Evolutionary conservation across 2,329 filamentous ascomycete genomes (phyloP).

Genomic region (Trichoderma lentiforme): DNA sequence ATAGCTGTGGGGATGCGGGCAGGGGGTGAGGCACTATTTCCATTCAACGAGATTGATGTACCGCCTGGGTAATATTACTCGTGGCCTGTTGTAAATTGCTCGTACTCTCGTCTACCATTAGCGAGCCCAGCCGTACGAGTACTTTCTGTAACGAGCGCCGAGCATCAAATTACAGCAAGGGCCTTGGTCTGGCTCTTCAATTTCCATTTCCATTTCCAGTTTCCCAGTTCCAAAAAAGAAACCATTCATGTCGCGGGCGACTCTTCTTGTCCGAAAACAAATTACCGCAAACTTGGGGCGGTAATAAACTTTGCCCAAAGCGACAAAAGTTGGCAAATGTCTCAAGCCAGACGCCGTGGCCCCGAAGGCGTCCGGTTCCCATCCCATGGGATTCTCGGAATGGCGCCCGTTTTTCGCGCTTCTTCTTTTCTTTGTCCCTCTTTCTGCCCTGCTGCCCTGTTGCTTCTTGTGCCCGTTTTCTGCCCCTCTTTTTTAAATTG

Average conservation of each 20-base stretch:
- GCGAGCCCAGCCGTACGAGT: background rate
- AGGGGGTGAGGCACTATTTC: background rate
- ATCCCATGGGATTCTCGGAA: background rate
- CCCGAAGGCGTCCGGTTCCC: background rate
- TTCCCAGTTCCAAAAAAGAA: background rate
- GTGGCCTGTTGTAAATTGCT: constrained; percentile 4
- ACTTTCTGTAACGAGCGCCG: constrained; percentile 7
- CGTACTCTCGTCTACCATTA: constrained; percentile 8
- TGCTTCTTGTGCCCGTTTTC: background rate
- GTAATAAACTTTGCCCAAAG: constrained; percentile 1
- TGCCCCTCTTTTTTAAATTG: background rate
- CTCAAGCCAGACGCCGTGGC: background rate
- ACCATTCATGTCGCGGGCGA: background rate
- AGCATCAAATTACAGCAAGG: background rate
- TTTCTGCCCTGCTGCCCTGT: background rate
- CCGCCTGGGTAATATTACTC: background rate
- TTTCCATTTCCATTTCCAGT: background rate
- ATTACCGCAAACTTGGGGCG: constrained; percentile 10
- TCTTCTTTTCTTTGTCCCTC: background rate
- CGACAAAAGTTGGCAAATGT: background rate
- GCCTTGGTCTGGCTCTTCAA: background rate
- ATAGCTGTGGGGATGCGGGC: constrained; percentile 1
- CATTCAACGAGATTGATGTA: background rate
- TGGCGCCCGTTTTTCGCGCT: background rate
- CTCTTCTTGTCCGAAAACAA: background rate